Conservation (phyloP, 1,284 basidiomycete genomes). For the Neonothopanus nambi region DNA sequence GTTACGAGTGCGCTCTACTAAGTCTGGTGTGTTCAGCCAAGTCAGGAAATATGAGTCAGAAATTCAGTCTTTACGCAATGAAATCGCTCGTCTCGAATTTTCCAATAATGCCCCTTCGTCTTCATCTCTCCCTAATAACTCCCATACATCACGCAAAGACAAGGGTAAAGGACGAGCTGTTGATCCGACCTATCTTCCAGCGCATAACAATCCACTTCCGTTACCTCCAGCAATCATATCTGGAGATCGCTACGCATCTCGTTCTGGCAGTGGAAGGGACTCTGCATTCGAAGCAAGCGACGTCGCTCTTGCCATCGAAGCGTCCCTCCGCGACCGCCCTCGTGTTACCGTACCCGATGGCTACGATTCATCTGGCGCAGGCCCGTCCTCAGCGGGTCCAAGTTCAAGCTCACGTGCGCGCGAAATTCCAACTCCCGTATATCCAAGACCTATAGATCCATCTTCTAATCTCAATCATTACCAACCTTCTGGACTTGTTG, state of each 20-base stretch:
- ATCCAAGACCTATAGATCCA: too few relatives aligned
- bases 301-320: conserved; percentile 7
- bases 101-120: not conserved
- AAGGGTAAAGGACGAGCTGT: conserved; percentile 11
- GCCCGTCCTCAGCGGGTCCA: conserved; percentile 6
- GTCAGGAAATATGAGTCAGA: conserved; percentile 7
- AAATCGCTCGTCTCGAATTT: conserved; percentile 7
- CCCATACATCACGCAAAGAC: conserved; percentile 1
- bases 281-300: conserved; percentile 2
- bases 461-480: not conserved
- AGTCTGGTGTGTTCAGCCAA: not conserved
- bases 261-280: not conserved
- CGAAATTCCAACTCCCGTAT: too few relatives aligned
- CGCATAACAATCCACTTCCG: conserved; percentile 7
- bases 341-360: not conserved
- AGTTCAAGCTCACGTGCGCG: not conserved
- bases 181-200: not conserved
- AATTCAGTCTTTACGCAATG: conserved; percentile 7
- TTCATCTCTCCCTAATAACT: not conserved
- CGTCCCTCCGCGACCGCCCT: conserved; percentile 1
- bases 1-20: not conserved
- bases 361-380: conserved; percentile 5
- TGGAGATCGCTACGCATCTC: conserved; percentile 3
- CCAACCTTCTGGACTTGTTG: not conserved
- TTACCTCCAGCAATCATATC: conserved; percentile 4